Evolutionary conservation across 2,329 filamentous ascomycete species (phyloP), one percentile per base, ranked within the genome.

Genomic region (Colletotrichum higginsianum): DNA sequence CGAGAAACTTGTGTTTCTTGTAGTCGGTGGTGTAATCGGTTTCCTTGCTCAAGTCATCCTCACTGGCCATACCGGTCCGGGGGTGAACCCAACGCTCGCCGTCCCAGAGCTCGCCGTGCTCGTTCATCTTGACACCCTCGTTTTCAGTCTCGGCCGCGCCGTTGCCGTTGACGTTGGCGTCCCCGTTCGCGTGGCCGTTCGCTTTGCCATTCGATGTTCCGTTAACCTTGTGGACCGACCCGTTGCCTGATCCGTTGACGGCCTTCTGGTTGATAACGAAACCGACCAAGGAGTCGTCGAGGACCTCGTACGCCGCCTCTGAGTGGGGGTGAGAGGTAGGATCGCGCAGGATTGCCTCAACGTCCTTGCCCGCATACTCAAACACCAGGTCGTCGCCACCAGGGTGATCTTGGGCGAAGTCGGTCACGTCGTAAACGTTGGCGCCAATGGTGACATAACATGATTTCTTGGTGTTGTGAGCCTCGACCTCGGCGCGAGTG

Each of bases 401-500:
- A 30, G 96, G 96, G 80, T 99, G 96, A 75, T 95, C 92, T 63
- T 95, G 90, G 73, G 98, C 83, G 79, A 99, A 99, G 67, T 94
- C 90, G 71, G 96, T 98, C 74, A 99, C 89, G 86, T 99, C 96
- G 87, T 95, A 99, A 76, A 99, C 96, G 77, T 96, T 97, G 70
- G 89, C 88, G 74, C 94, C 95, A 66, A 98, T 87, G 3, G 94
- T 96, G 76, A 99, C 95, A 86, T 95, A 99, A 86, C 96, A 98
- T 60, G 94, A 97, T 79, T 94, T 90, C 61, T 86, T 85, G 57
- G 90, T 92, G 81, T 93, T 96, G 83, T 97, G 95, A 76, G 91
- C 86, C 81, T 92, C 90, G 79, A 99, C 91, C 80, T 99, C 94
- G 75, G 92, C 89, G 76, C 88, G 88, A 61, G 94, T 92, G 79